A percentile compares a stretch with the other conserved stretches of the same genome.
These are phyloP conservation scores for Backusella psychrophila DNA, from an alignment of 192 early-diverging fungal genomes.

Conservation along the genomic window DNA sequence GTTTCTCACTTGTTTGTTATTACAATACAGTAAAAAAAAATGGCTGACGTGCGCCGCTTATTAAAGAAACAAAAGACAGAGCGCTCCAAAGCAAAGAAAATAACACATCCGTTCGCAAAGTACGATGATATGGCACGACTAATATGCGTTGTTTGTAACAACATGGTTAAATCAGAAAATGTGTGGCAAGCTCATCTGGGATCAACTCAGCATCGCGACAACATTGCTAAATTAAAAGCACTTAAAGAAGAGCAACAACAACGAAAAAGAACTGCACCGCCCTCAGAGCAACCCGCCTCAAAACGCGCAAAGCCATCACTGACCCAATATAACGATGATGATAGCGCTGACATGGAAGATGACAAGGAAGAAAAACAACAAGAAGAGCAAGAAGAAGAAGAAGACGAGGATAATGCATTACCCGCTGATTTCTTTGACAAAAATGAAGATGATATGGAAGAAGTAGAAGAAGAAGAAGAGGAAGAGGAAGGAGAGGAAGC, in stretches of 20 bases:
- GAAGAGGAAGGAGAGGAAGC: slow-evolving; percentile 12
- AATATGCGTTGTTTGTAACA: slow-evolving; percentile 46
- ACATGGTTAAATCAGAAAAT: slow-evolving; percentile 34
- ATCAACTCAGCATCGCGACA: slow-evolving; percentile 42
- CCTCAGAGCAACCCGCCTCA: slow-evolving; percentile 17
- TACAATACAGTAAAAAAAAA: neutral
- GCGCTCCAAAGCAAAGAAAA: slow-evolving; percentile 24
- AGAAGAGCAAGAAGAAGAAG: slow-evolving; percentile 4
- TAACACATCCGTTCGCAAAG: slow-evolving; percentile 49
- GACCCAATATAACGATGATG: slow-evolving; percentile 31
- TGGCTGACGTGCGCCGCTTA: slow-evolving; percentile 28
- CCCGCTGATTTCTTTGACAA: slow-evolving; percentile 50
- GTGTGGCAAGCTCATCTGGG: slow-evolving; percentile 49
- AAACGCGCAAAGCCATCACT: slow-evolving; percentile 34
- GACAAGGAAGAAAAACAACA: neutral
- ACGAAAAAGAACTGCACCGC: slow-evolving; percentile 22
- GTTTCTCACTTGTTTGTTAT: neutral
- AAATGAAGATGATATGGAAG: neutral
- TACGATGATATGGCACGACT: slow-evolving; percentile 46
- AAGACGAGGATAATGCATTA: slow-evolving; percentile 23
- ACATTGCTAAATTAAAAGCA: slow-evolving; percentile 41
- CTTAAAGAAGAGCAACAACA: slow-evolving; percentile 42
- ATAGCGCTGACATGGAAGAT: slow-evolving; percentile 19
- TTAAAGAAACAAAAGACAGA: slow-evolving; percentile 30
- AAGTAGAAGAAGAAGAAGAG: neutral